Conservation (phyloP, 2,329 filamentous ascomycete species). For the Dendrostoma leiphaemia region DNA sequence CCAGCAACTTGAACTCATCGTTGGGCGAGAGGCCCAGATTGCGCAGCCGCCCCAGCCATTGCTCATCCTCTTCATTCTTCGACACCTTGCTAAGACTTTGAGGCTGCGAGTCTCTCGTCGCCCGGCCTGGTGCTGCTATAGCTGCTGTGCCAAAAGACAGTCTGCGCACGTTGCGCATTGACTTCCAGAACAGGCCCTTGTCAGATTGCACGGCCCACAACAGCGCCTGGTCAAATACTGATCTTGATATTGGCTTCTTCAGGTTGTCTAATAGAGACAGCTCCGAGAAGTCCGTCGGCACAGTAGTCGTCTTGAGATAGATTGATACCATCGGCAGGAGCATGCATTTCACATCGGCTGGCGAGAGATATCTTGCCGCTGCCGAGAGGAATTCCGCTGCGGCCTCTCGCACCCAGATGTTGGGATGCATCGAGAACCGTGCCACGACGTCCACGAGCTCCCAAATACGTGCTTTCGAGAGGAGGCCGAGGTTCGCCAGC, state of each 20-base stretch:
- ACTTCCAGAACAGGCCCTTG: constrained; percentile 83
- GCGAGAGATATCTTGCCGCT: constrained; percentile 70
- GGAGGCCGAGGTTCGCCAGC: constrained; percentile 82
- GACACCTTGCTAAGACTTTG: constrained; percentile 61
- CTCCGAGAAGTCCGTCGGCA: constrained; percentile 63
- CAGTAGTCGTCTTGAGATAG: constrained; percentile 73
- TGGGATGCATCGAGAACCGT: constrained; percentile 89
- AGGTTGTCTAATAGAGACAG: constrained; percentile 74
- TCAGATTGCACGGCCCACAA: constrained; percentile 83
- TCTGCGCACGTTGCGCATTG: constrained; percentile 64
- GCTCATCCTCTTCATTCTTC: constrained; percentile 89
- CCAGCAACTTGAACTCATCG: constrained; percentile 87
- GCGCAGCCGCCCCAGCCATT: constrained; percentile 82
- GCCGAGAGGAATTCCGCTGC: constrained; percentile 80
- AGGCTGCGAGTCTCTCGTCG: constrained; percentile 53
- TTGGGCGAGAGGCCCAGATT: constrained; percentile 79
- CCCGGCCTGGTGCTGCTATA: constrained; percentile 51
- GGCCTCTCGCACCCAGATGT: constrained; percentile 91
- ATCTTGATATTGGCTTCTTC: constrained; percentile 75
- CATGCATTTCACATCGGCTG: constrained; percentile 81
- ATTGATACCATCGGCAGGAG: constrained; percentile 76
- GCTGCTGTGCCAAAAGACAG: constrained; percentile 65
- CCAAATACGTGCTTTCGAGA: constrained; percentile 82
- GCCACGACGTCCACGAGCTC: constrained; percentile 81
- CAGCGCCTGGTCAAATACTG: constrained; percentile 80